phyloP scores from a whole-genome alignment of 140 eudicot species.

The Flaveria floridana region DNA sequence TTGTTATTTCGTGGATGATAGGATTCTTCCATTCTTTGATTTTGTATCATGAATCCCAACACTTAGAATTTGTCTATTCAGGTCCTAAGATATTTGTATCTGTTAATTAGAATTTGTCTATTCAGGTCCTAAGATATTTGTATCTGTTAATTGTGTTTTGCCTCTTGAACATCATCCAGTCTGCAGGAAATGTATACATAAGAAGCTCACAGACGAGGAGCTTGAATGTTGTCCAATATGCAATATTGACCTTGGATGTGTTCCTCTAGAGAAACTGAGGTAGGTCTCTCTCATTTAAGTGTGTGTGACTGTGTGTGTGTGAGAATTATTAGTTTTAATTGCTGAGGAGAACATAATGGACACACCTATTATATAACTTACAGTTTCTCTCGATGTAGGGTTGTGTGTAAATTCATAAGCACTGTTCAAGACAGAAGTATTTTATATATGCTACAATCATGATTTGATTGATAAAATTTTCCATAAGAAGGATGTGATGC shows the following conservation, averaged over 20 bases:
- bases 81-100: conserved; percentile 12
- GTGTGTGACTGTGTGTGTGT: neutral
- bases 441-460: neutral
- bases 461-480: neutral
- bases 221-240: conserved; percentile 84
- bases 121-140: conserved; percentile 7
- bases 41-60: conserved; percentile 1
- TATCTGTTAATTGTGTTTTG: conserved; percentile 26
- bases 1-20: conserved; percentile 13
- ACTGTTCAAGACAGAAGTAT: neutral
- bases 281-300: conserved; percentile 30
- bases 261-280: conserved; percentile 87
- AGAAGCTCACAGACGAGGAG: conserved; percentile 79
- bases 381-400: conserved; percentile 20
- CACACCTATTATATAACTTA: conserved; percentile 12
- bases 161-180: conserved; percentile 42
- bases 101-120: conserved; percentile 20
- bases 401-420: conserved; percentile 4
- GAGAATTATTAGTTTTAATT: neutral
- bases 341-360: conserved; percentile 17
- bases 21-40: neutral
- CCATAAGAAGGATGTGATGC: conserved; percentile 17
- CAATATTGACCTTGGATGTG: conserved; percentile 64
- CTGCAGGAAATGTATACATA: conserved; percentile 86
- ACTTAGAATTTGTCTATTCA: conserved; percentile 2